Conservation (phyloP, 2,329 filamentous ascomycete genomes). For the Elsinoe batatas region DNA sequence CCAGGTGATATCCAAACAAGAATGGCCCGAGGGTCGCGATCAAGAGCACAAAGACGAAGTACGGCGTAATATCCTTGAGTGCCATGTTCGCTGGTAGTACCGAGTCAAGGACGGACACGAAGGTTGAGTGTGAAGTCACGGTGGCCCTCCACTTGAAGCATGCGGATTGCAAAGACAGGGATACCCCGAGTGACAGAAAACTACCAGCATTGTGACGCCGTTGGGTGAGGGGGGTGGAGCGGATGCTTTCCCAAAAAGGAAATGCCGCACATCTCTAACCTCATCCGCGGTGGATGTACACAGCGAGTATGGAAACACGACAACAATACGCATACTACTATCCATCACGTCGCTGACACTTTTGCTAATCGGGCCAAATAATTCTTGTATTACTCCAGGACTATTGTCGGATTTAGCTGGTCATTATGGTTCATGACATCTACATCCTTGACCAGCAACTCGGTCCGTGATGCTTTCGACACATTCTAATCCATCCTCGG, state of each 20-base stretch:
- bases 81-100: neutral
- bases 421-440: neutral
- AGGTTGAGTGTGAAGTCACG: no score
- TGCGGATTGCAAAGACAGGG: no score
- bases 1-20: constrained; percentile 90
- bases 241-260: neutral
- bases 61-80: constrained; percentile 53
- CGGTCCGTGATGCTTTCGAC: neutral
- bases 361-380: no score
- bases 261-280: neutral
- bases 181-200: no score
- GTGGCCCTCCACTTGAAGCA: no score
- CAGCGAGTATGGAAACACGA: no score
- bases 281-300: no score
- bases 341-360: no score
- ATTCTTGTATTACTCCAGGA: neutral
- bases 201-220: no score
- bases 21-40: constrained; percentile 77
- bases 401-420: neutral
- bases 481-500: constrained; percentile 13
- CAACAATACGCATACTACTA: no score
- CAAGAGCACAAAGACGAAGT: constrained; percentile 65
- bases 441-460: neutral
- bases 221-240: no score
- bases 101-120: no score